Base-by-base conservation (phyloP, 2,329 filamentous ascomycete species). In the Coleophoma eucalyptorum region DNA sequence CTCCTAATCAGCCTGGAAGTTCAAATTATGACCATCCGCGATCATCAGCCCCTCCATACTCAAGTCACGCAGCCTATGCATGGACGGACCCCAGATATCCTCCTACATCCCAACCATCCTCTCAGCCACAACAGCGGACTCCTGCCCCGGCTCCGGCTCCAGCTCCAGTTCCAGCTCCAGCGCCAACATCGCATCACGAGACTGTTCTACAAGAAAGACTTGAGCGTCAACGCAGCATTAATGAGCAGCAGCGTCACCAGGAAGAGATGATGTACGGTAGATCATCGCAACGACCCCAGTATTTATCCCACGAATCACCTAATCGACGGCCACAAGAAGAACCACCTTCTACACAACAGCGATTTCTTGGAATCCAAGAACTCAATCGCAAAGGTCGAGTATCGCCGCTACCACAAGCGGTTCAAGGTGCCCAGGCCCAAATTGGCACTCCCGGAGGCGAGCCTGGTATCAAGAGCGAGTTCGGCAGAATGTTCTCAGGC, bases 401-500 rank as follows among this genome's bases (percentile, higher is more conserved):
- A 37, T 97, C 93, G 8, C 93, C 93, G 2, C 74, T 97, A 15
- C 93, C 93, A 1, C 93, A 97, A 68, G 92, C 93, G 19, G 92
- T 97, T 1, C 92, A 97, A 65, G 93, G 93, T 19, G 92, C 89
- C 1, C 92, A 96, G 66, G 83, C 86, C 15, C 88, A 91, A 60
- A 81, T 88, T 37, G 80, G 88, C 48, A 89, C 88, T 3, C 89
- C 90, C 5, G 83, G 84, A 13, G 88, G 86, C 15, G 91, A 96
- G 66, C 88, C 90, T 11, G 88, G 88, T 41, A 96, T 97, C 64
- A 96, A 97, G 75, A 95, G 86, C 65, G 93, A 97, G 66, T 92
- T 97, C 66, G 92, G 92, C 26, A 86, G 90, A 55, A 96, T 97
- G 78, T 97, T 96, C 70, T 90, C 90, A 16, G 93, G 93, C n/a